Evolutionary conservation across 2,329 filamentous ascomycete species (phyloP).

Genomic region (Fusarium sp.): DNA sequence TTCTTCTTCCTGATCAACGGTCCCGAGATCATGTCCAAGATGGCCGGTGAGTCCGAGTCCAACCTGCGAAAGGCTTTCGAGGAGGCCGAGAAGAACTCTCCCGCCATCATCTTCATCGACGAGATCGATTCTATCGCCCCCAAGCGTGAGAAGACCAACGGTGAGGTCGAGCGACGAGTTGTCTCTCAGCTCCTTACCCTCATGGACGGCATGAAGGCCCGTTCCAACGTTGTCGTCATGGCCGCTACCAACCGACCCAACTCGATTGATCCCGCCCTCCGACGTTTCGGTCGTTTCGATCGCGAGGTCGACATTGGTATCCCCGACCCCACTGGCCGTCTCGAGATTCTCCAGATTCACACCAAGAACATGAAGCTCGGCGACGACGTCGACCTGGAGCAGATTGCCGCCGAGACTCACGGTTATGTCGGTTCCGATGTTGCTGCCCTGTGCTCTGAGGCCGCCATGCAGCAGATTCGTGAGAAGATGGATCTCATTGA

Average conservation of each 20-base stretch:
- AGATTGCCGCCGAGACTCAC: constrained; percentile 97
- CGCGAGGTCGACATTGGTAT: constrained; percentile 99
- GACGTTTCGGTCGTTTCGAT: constrained; percentile 98
- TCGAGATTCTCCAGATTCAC: constrained; percentile 99
- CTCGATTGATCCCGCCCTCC: constrained; percentile 97
- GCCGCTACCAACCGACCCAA: constrained; percentile 98
- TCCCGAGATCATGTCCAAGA: constrained; percentile 99
- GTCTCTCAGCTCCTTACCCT: constrained; percentile 96
- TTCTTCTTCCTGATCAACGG: constrained; percentile 99
- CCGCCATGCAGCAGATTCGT: constrained; percentile 99
- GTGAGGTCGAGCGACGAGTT: constrained; percentile 97
- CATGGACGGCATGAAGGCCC: constrained; percentile 99
- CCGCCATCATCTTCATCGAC: constrained; percentile 99
- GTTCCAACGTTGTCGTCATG: constrained; percentile 99
- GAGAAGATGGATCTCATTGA: constrained; percentile 99
- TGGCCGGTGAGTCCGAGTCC: constrained; percentile 99
- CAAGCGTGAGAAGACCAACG: constrained; percentile 99
- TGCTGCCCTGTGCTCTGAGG: constrained; percentile 97
- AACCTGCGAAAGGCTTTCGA: constrained; percentile 99
- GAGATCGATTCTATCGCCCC: constrained; percentile 99
- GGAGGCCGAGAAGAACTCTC: constrained; percentile 99
- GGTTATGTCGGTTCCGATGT: constrained; percentile 99
- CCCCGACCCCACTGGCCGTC: constrained; percentile 95
- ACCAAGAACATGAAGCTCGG: constrained; percentile 99
- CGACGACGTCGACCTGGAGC: constrained; percentile 96